Percentiles rank a stretch among this genome's conserved stretches.
Evolutionary conservation across 768 basidiomycete genomes (phyloP).

Genomic region (Crucibulum laeve): DNA sequence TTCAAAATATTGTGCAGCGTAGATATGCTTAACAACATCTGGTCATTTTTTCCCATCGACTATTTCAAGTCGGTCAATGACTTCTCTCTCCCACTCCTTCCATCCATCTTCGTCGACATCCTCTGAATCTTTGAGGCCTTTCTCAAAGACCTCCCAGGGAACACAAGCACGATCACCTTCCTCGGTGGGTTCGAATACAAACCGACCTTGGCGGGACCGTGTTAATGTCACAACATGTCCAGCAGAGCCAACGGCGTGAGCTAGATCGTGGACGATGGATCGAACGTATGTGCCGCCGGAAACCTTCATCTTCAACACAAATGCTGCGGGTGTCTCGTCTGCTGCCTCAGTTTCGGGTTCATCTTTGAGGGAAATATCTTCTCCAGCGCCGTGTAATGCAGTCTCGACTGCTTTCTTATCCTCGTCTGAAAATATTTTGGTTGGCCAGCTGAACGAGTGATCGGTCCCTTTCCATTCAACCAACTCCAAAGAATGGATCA

Average conservation of each 20-base stretch:
- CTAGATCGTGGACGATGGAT: slow-evolving; percentile 92
- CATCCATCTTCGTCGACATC: slow-evolving; percentile 65
- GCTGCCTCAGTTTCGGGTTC: slow-evolving; percentile 24
- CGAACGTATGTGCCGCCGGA: slow-evolving; percentile 97
- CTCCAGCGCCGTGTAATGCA: slow-evolving; percentile 51
- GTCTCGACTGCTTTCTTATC: slow-evolving; percentile 67
- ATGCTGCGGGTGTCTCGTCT: slow-evolving; percentile 59
- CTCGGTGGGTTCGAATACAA: slow-evolving; percentile 44
- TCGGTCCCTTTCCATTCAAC: slow-evolving; percentile 71
- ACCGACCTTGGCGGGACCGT: slow-evolving; percentile 86
- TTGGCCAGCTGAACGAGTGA: slow-evolving; percentile 78
- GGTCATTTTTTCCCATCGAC: slow-evolving; percentile 39
- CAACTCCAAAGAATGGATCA: slow-evolving; percentile 76
- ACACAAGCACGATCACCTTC: slow-evolving; percentile 59
- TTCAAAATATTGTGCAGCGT: no score
- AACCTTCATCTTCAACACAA: slow-evolving; percentile 88
- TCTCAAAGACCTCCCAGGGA: slow-evolving; percentile 71
- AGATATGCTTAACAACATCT: no score
- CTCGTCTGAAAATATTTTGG: slow-evolving; percentile 59
- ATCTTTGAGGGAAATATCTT: slow-evolving; percentile 33
- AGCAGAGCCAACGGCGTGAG: slow-evolving; percentile 75
- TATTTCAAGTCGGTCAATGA: slow-evolving; percentile 63
- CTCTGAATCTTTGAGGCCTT: slow-evolving; percentile 48
- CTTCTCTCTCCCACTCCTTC: slow-evolving; percentile 77
- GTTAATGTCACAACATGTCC: slow-evolving; percentile 92